phyloP scores from a whole-genome alignment of 2,329 filamentous ascomycete genomes.

The Trichophaea hybrida region DNA sequence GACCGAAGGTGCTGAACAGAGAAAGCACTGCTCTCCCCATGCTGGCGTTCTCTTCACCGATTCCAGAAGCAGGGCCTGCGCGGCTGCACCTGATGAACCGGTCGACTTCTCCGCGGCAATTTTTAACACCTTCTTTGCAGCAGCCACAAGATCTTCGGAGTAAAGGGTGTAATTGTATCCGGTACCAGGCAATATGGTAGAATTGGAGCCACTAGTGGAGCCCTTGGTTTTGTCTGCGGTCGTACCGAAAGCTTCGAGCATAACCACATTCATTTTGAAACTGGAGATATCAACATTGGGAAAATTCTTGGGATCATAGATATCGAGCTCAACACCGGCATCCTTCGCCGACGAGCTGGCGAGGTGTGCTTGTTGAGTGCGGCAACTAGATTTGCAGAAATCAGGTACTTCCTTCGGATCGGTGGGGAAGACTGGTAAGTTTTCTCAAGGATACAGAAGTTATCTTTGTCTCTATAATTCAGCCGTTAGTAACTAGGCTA shows the following conservation, averaged over 20 bases:
- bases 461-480: neutral
- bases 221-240: neutral
- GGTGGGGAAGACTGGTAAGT: conserved; percentile 6
- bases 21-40: neutral
- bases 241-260: conserved; percentile 8
- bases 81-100: neutral
- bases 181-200: neutral
- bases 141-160: neutral
- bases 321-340: conserved; percentile 1
- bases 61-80: neutral
- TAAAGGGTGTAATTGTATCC: neutral
- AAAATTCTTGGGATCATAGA: neutral
- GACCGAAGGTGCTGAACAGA: neutral
- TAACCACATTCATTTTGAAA: conserved; percentile 7
- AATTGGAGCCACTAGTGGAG: neutral
- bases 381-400: conserved; percentile 12
- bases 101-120: neutral
- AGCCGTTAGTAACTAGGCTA: neutral
- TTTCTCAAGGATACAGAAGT: conserved; percentile 7
- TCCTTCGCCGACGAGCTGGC: conserved; percentile 4
- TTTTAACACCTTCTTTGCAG: neutral
- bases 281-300: conserved; percentile 5
- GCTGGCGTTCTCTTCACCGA: neutral
- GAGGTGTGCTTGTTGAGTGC: conserved; percentile 11
- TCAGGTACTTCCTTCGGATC: neutral